Evolutionary conservation across 2,329 filamentous ascomycete genomes (phyloP), one percentile per base, ranked within the genome.

Genomic region (Pyricularia sp.): DNA sequence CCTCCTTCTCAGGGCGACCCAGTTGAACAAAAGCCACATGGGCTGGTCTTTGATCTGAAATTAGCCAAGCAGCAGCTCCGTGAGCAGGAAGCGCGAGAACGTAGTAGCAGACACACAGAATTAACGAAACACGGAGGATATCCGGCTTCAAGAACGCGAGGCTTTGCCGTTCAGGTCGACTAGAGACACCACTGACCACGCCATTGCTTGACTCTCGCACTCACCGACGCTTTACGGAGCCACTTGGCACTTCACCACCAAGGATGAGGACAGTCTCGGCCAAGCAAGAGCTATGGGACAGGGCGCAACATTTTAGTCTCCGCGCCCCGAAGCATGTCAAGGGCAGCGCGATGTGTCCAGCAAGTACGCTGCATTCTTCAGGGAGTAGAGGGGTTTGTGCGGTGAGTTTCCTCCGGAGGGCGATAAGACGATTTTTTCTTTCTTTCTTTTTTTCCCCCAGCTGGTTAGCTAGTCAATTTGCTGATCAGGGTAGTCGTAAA

Each of bases 271-370:
- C 61, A 35, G 30, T 53, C 7, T 28, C 35, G 31, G n/a, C 31
- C 6, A 28, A 16, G 49, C 19, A 62, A 30, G 64, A 65, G 30
- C 30, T 22, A 24, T 31, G 12, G 33, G 13, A 12, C 19, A 35
- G 40, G 4, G 55, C 60, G n/a, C 22, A 9, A 9, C 53, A 65
- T 64, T 83, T 84, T 65, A 73, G 78, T 62, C 82, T 84, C 66
- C 75, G 82, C 61, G 67, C 83, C 12, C 79, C 80, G 1, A 79
- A 83, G 67, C 81, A 84, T 67, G 71, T 81, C 8, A 79, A 80
- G 35, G 78, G 67, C 65, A 83, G 81, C 68, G 80, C 80, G 19
- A 76, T 82, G 73, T 84, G 81, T 65, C 81, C 81, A 2, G 72
- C 79, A 9, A 81, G 83, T 69, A 71, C 71, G 59, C 77, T 74